Evolutionary conservation across 169 alveolate genomes (phyloP), one percentile per base, ranked within the genome.

Genomic region (Plasmodium blacklocki): DNA sequence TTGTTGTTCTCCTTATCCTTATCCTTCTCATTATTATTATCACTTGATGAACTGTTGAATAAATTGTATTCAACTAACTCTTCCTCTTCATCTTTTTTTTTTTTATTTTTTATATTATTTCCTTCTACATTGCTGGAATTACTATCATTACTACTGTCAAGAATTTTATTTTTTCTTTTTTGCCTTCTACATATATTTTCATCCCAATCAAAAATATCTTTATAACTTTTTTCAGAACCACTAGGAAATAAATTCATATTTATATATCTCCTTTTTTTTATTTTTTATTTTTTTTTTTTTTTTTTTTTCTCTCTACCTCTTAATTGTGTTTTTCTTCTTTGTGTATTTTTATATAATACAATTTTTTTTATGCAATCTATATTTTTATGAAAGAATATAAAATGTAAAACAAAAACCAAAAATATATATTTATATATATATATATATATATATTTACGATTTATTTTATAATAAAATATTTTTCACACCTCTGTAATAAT

Each of bases 211-310:
- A 21, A 49, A 29, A 32, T 66, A n/a, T 23, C 43, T 12, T 43
- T 71, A 12, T 64, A 49, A 50, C 56, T 66, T n/a, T 19, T 71
- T 15, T 70, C 64, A 9, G 63, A 47, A 70, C 23, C 14, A 8
- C 67, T 71, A 29, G 9, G 11, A 71, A 71, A 71, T 23, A 71
- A 71, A 18, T 23, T 49, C 80, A 71, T 71, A 49, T 71, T 71
- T 67, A 3, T 12, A 15, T 67, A 1, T 39, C 18, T 14, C 21
- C 0, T 6, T 62, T 12, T 8, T 6, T 26, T 26, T 23, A 23
- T 19, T 23, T 19, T 4, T 39, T 39, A 5, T 39, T 39, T 39
- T 39, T 39, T 39, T 4, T 39, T 39, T 39, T 32, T 32, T 32
- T 32, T 32, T 6, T 32, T 39, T 39, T 7, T 39, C 11, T 39